Evolutionary conservation across 108 stramenopile species (phyloP), one percentile per base, ranked within the genome.

Genomic region (Nitzschia sp.): DNA sequence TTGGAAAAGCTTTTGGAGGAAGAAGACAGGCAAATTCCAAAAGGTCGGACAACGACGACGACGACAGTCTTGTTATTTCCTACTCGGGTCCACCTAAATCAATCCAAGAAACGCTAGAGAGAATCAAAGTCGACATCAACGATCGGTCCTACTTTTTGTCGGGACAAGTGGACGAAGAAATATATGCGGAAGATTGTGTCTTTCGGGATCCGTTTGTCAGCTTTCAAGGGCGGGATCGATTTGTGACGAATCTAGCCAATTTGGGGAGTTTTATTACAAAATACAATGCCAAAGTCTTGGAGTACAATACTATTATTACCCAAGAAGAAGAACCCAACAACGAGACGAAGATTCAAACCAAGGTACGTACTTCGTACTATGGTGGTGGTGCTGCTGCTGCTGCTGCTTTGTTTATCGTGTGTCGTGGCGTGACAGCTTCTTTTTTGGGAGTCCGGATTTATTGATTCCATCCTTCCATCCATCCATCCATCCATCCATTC

Each of bases 171-270:
- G 96, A 96, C 72, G 63, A 75, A 48, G 63, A 73, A 3, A 84
- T 92, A 45, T 96, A 96, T 71, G 93, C 85, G 56, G 76, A 76
- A 28, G 68, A 92, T 15, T 96, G 96, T 70, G 68, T 77, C 4
- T 96, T 95, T 81, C 75, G 87, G 4, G 96, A 96, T 81, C 96
- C 96, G 22, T 96, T 96, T 73, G 92, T 94, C 16, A 72, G 87
- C 0, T 96, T 96, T 76, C 26, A 57, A 16, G 96, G 96, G 27
- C 80, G 92, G 29, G 81, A 91, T 27, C 84, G 96, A 9, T 96
- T 96, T 67, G 86, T 93, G 56, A 85, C 89, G 15, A 96, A 96
- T 65, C 60, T 96, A 28, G 75, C 81, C 13, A 96, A 96, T 68
- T 76, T 96, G 57, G 94, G 96, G 19, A 82, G 83, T 41, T 93